A percentile compares a stretch with the other conserved stretches of the same genome.
phyloP scores from a whole-genome alignment of 345 rosid genomes.

The Aquilaria yunnanensis region DNA sequence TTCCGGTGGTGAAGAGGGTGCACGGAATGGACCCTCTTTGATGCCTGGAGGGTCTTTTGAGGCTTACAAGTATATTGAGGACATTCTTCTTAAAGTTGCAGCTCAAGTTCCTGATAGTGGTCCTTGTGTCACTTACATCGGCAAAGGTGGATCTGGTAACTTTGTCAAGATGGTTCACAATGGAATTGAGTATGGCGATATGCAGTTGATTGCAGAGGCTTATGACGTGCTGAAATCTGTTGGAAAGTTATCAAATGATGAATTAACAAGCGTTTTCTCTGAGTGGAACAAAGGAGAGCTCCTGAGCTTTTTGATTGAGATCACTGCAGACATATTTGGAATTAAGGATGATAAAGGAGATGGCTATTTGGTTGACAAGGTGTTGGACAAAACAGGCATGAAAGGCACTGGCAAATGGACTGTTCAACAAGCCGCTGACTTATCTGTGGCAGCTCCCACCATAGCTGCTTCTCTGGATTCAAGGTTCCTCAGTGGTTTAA shows the following conservation, averaged over 20 bases:
- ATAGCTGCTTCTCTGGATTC: conserved; percentile 87
- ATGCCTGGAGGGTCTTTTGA: conserved; percentile 96
- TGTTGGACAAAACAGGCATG: conserved; percentile 96
- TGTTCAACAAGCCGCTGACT: conserved; percentile 96
- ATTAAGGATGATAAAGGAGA: conserved; percentile 84
- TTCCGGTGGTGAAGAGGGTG: conserved; percentile 98
- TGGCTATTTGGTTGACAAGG: conserved; percentile 88
- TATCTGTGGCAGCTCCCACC: conserved; percentile 92
- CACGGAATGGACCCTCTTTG: conserved; percentile 83
- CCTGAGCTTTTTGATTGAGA: conserved; percentile 87
- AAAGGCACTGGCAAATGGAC: conserved; percentile 99
- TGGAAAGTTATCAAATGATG: conserved; percentile 85
- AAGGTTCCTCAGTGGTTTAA: conserved; percentile 85
- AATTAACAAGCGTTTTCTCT: conserved; percentile 55
- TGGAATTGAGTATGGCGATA: conserved; percentile 94
- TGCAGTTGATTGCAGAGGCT: conserved; percentile 95
- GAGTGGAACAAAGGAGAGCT: conserved; percentile 98
- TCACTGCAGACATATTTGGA: conserved; percentile 86
- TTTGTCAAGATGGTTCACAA: conserved; percentile 97
- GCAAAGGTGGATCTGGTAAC: conserved; percentile 91
- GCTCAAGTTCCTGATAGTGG: conserved; percentile 96
- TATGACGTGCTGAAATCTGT: conserved; percentile 83
- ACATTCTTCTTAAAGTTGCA: conserved; percentile 87
- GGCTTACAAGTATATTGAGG: conserved; percentile 82
- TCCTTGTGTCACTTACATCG: conserved; percentile 86